These are phyloP conservation scores for Cryphonectria parasitica DNA, from an alignment of 2,329 filamentous ascomycete genomes.

Conservation along the genomic window DNA sequence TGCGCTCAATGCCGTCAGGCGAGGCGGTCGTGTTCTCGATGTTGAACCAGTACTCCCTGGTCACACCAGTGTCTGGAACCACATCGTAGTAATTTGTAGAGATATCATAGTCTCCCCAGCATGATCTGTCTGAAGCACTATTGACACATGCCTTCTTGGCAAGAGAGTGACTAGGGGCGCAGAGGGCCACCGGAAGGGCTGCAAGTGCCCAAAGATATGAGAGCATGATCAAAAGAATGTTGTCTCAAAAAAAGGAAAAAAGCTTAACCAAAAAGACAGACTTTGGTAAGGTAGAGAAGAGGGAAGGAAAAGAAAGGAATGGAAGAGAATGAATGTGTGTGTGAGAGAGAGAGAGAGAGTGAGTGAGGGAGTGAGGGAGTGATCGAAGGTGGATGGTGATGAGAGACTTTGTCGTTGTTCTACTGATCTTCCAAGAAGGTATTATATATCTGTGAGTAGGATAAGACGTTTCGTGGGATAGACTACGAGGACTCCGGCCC, in stretches of 20 bases:
- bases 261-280: slow-evolving; percentile 1
- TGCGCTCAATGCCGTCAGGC: slow-evolving; percentile 51
- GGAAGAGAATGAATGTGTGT: neutral
- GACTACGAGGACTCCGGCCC: neutral
- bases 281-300: neutral
- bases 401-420: neutral
- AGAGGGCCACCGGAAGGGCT: slow-evolving; percentile 8
- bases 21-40: slow-evolving; percentile 44
- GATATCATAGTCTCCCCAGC: slow-evolving; percentile 39
- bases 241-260: neutral
- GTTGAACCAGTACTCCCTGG: slow-evolving; percentile 53
- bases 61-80: slow-evolving; percentile 52
- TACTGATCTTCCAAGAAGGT: neutral
- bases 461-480: neutral
- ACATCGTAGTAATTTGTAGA: slow-evolving; percentile 49
- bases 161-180: slow-evolving; percentile 11
- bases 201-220: slow-evolving; percentile 13
- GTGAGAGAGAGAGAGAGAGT: neutral
- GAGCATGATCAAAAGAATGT: slow-evolving; percentile 16
- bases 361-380: neutral
- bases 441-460: neutral
- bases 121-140: slow-evolving; percentile 33
- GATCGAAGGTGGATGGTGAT: slow-evolving; percentile 4
- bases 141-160: slow-evolving; percentile 30
- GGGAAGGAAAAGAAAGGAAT: neutral